phyloP scores from a whole-genome alignment of 768 basidiomycete genomes.

The Suillus hirtellus region DNA sequence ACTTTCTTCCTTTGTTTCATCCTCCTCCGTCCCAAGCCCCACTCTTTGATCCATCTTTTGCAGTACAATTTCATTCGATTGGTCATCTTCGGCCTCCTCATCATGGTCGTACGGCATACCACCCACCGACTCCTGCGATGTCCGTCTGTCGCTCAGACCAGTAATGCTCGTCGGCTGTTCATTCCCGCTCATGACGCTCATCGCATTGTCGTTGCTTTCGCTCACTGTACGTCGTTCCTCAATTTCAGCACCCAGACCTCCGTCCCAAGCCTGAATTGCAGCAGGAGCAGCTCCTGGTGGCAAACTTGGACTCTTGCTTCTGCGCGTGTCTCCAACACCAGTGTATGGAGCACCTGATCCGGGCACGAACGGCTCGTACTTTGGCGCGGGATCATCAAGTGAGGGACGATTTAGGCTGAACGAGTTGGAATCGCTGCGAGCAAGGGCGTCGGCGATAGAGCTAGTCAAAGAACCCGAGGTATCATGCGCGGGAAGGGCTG shows the following conservation, averaged over 20 bases:
- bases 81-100: conserved; percentile 14
- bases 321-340: conserved; percentile 18
- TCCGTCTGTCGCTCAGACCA: conserved; percentile 5
- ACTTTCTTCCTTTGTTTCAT: conserved; percentile 1
- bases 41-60: background rate
- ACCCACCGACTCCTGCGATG: conserved; percentile 5
- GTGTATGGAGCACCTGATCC: conserved; percentile 17
- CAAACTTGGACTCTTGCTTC: conserved; percentile 34
- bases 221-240: conserved; percentile 14
- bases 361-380: conserved; percentile 33
- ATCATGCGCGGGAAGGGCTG: conserved; percentile 5
- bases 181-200: conserved; percentile 1
- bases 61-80: conserved; percentile 10
- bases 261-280: conserved; percentile 37
- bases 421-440: conserved; percentile 19
- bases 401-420: conserved; percentile 13
- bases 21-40: conserved; percentile 2
- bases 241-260: conserved; percentile 33
- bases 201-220: background rate
- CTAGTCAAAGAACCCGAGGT: conserved; percentile 34
- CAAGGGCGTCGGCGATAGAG: conserved; percentile 40
- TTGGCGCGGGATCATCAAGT: conserved; percentile 37
- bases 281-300: conserved; percentile 45
- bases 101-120: conserved; percentile 29
- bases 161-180: background rate